Base-by-base conservation (phyloP, 345 rosid genomes). In the Excoecaria agallocha region DNA sequence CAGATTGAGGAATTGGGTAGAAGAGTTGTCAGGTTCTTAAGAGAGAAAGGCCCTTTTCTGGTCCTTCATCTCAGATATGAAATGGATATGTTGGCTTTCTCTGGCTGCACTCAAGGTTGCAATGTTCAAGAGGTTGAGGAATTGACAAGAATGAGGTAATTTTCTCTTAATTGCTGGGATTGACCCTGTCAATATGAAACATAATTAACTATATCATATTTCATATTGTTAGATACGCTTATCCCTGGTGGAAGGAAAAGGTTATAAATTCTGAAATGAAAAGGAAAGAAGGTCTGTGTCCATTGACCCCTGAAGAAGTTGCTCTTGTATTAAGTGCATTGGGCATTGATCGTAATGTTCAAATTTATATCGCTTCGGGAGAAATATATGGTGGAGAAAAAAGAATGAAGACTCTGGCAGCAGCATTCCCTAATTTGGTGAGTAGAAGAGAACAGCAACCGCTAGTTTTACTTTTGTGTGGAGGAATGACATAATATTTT, bases 71-170 rank as follows among this genome's bases (percentile, higher is more conserved):
- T 95, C 17, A 86, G 99, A 73, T 95, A 92, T 45, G 99, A 95
- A 83, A 95, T 93, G 98, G 99, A 95, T 82, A 95, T 95, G 99
- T 70, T 95, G 77, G 93, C 99, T 3, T 95, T 95, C 78, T 95
- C 99, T 0, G 99, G 98, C 57, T 95, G 99, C 83, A 88, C 98
- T 52, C 96, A 84, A 77, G 98, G 97, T 70, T 95, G 99, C 84
- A 89, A 82, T 74, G 69, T 35, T 30, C 90, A 87, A 60, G 99
- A 95, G 79, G 90, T 83, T n/a, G 93, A 92, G 51, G 91, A 92
- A 72, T 84, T 95, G 71, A 90, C 91, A 62, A 87, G 87, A 82
- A 87, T 95, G 91, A 86, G 99, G 99, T 93, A 82, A 70, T 77
- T 65, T 51, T 67, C 35, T 63, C 49, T 72, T 45, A 8, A 61